Evolutionary conservation across 257 asterid species (phyloP).

Genomic region (Avicennia marina): DNA sequence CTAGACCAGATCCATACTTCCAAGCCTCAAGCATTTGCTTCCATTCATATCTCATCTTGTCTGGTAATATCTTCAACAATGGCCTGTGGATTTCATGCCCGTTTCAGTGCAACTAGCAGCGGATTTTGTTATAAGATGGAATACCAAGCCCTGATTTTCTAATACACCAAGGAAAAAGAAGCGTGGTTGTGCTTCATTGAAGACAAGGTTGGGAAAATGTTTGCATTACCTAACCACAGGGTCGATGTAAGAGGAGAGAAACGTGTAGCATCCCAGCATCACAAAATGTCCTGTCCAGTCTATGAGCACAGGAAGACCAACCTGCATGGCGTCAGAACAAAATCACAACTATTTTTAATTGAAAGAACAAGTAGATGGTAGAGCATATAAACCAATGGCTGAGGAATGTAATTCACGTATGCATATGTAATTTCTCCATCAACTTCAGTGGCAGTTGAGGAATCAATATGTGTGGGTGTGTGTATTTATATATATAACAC

Average conservation of each 20-base stretch:
- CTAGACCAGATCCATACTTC: slow-evolving; percentile 96
- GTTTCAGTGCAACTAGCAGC: background rate
- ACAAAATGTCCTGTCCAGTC: slow-evolving; percentile 86
- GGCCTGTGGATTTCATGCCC: slow-evolving; percentile 40
- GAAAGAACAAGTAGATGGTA: background rate
- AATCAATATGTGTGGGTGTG: no score
- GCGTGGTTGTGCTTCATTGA: background rate
- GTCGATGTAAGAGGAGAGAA: slow-evolving; percentile 67
- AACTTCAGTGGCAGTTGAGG: no score
- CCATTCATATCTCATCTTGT: slow-evolving; percentile 61
- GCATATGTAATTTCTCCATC: no score
- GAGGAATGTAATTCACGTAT: no score
- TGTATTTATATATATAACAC: no score
- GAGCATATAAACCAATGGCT: no score
- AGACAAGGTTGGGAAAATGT: background rate
- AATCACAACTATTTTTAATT: background rate
- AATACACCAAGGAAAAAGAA: no score
- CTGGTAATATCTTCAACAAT: slow-evolving; percentile 44
- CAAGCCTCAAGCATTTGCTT: slow-evolving; percentile 82
- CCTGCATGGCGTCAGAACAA: slow-evolving; percentile 40
- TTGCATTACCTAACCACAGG: slow-evolving; percentile 59
- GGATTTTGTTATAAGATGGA: no score
- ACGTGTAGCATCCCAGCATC: slow-evolving; percentile 82
- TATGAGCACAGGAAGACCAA: slow-evolving; percentile 67
- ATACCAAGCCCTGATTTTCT: no score